These are phyloP conservation scores for Omphalotus guepiniiformis DNA, from an alignment of 768 basidiomycete genomes.

Conservation along the genomic window DNA sequence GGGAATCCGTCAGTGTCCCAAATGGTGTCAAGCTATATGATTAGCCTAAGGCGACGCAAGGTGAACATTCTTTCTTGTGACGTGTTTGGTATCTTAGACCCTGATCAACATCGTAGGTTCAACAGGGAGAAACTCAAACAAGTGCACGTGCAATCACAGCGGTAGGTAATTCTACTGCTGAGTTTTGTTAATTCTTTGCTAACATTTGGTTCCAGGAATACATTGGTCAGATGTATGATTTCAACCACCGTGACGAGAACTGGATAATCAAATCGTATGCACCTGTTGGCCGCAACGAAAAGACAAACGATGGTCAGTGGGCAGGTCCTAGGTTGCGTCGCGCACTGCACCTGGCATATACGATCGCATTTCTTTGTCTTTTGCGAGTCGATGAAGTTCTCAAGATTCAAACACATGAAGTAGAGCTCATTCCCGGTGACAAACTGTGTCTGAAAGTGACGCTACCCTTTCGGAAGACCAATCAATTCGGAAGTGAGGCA, in stretches of 20 bases:
- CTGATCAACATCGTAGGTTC: conserved; percentile 8
- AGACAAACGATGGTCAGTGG: background rate
- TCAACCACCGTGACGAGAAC: conserved; percentile 6
- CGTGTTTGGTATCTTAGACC: background rate
- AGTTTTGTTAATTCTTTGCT: background rate
- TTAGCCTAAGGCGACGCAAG: conserved; percentile 10
- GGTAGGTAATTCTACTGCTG: conserved; percentile 3
- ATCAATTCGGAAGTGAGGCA: conserved; percentile 16
- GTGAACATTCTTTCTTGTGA: background rate
- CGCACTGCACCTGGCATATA: background rate
- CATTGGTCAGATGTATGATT: conserved; percentile 8
- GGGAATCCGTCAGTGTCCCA: conserved; percentile 20
- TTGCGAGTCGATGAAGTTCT: conserved; percentile 17
- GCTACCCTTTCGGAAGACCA: conserved; percentile 15
- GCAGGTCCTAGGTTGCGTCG: background rate
- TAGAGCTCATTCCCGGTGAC: conserved; percentile 4
- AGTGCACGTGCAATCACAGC: conserved; percentile 17
- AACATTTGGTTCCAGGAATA: conserved; percentile 7
- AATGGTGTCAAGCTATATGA: conserved; percentile 16
- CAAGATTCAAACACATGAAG: conserved; percentile 13
- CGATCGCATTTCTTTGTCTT: conserved; percentile 14
- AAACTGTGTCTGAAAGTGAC: conserved; percentile 3
- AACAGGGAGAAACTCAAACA: conserved; percentile 11
- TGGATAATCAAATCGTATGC: background rate
- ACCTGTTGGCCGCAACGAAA: background rate